Evolutionary conservation across 495 filamentous ascomycete genomes (phyloP).

Genomic region (Xylaria acuta): DNA sequence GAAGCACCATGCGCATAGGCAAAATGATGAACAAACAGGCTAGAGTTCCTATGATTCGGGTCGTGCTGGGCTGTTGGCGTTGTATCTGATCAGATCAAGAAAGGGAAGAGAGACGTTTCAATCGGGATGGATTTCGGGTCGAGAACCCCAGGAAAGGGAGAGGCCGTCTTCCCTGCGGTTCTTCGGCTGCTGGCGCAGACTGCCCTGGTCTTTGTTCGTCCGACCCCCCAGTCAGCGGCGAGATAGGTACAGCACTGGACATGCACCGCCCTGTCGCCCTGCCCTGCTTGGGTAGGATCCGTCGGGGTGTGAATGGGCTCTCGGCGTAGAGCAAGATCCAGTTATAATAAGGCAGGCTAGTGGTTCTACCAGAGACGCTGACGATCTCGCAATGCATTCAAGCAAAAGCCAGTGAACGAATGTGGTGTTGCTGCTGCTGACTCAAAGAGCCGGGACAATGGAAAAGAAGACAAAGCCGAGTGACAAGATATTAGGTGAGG

Average conservation of each 20-base stretch:
- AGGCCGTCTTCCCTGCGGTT: slow-evolving; percentile 17
- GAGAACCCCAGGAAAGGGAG: slow-evolving; percentile 23
- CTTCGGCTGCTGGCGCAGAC: slow-evolving; percentile 21
- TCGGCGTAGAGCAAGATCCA: slow-evolving; percentile 22
- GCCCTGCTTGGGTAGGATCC: slow-evolving; percentile 20
- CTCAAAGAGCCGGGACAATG: slow-evolving; percentile 11
- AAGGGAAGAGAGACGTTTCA: slow-evolving; percentile 24
- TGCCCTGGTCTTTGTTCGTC: slow-evolving; percentile 24
- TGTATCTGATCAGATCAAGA: slow-evolving; percentile 11
- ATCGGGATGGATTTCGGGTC: slow-evolving; percentile 8
- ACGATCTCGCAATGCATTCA: slow-evolving; percentile 7
- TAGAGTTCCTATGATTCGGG: neutral
- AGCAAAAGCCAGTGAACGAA: slow-evolving; percentile 4
- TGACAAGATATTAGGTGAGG: slow-evolving; percentile 1
- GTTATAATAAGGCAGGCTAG: slow-evolving; percentile 15
- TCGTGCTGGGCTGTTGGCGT: slow-evolving; percentile 1
- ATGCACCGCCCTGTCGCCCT: slow-evolving; percentile 18
- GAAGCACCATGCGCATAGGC: slow-evolving; percentile 8
- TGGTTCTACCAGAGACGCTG: slow-evolving; percentile 7
- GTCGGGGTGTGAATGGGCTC: slow-evolving; percentile 16
- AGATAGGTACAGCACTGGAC: slow-evolving; percentile 9
- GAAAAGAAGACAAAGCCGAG: slow-evolving; percentile 2
- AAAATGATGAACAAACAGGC: neutral
- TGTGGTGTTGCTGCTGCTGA: slow-evolving; percentile 10
- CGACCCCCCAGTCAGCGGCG: slow-evolving; percentile 25